Conservation (phyloP, 2,329 filamentous ascomycete genomes). For the Dactylellina sp. region DNA sequence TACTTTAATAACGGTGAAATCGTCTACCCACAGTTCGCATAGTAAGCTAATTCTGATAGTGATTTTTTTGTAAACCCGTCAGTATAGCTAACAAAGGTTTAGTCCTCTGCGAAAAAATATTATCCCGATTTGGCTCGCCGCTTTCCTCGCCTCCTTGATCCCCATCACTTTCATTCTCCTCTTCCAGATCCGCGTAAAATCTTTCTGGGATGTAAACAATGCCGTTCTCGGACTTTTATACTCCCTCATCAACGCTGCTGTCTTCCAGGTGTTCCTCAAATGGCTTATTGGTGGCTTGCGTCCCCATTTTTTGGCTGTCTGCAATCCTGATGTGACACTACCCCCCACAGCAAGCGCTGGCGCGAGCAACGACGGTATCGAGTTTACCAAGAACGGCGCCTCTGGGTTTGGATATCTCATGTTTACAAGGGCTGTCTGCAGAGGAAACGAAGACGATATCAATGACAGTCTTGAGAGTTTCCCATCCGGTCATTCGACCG, state of each 20-base stretch:
- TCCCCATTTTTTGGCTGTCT: constrained; percentile 77
- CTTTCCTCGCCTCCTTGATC: constrained; percentile 73
- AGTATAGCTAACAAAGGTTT: constrained; percentile 2
- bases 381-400: constrained; percentile 62
- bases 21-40: constrained; percentile 77
- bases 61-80: no score
- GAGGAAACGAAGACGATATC: constrained; percentile 73
- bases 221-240: constrained; percentile 77
- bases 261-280: constrained; percentile 82
- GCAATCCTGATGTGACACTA: constrained; percentile 38
- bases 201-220: constrained; percentile 79
- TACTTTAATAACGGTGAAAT: constrained; percentile 75
- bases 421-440: constrained; percentile 78
- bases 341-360: constrained; percentile 68
- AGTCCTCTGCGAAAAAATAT: constrained; percentile 74
- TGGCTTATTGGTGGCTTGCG: constrained; percentile 78
- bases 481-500: constrained; percentile 79
- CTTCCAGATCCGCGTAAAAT: constrained; percentile 75
- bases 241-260: constrained; percentile 75
- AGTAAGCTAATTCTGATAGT: constrained; percentile 64
- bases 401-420: constrained; percentile 73
- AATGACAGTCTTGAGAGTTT: constrained; percentile 78
- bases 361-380: constrained; percentile 63
- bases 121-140: constrained; percentile 77
- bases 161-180: constrained; percentile 75